phyloP scores from a whole-genome alignment of 176 grass and related monocot genomes.

The Zea luxurians region DNA sequence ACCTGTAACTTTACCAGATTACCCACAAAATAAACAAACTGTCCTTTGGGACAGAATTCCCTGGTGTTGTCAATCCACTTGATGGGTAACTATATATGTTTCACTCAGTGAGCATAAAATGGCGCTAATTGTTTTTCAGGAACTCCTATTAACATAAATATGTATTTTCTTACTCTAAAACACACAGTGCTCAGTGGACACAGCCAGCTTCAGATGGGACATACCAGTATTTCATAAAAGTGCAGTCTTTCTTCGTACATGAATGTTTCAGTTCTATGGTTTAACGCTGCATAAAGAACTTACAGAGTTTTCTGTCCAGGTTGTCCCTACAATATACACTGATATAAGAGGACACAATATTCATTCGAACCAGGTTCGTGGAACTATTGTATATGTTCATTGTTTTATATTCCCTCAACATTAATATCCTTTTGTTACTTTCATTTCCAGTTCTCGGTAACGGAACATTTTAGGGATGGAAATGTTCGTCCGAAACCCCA shows the following conservation, averaged over 20 bases:
- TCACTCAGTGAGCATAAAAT: slow-evolving; percentile 25
- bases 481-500: slow-evolving; percentile 58
- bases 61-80: slow-evolving; percentile 92
- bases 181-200: slow-evolving; percentile 73
- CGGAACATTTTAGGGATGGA: slow-evolving; percentile 89
- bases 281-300: slow-evolving; percentile 28
- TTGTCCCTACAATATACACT: slow-evolving; percentile 92
- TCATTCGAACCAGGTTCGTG: slow-evolving; percentile 77
- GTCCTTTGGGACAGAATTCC: slow-evolving; percentile 89
- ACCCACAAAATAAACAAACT: slow-evolving; percentile 94
- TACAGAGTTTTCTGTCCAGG: slow-evolving; percentile 46
- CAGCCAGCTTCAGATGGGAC: slow-evolving; percentile 74
- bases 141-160: background rate
- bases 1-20: slow-evolving; percentile 59
- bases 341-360: slow-evolving; percentile 74
- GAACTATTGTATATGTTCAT: slow-evolving; percentile 22
- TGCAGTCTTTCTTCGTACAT: slow-evolving; percentile 39
- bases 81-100: slow-evolving; percentile 59
- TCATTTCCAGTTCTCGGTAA: slow-evolving; percentile 79
- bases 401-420: background rate
- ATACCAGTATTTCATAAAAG: slow-evolving; percentile 99
- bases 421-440: slow-evolving; percentile 29
- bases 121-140: background rate
- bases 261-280: slow-evolving; percentile 21
- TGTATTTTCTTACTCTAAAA: slow-evolving; percentile 4